A percentile compares a stretch with the other conserved stretches of the same genome.
These are phyloP conservation scores for Fallopia convolvulus DNA, from an alignment of 148 eudicot genomes.

Conservation along the genomic window DNA sequence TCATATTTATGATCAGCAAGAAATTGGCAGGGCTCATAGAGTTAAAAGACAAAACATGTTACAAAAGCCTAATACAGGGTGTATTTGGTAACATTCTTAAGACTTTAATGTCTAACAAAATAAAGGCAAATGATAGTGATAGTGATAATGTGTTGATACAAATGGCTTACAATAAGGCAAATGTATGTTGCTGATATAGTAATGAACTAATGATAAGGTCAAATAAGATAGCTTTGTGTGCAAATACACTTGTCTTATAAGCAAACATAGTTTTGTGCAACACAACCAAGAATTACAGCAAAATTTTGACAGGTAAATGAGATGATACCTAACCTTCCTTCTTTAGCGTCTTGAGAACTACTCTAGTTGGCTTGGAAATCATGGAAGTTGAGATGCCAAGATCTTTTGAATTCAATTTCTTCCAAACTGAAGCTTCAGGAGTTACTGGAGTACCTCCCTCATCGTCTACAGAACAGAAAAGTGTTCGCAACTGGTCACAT, in stretches of 20 bases:
- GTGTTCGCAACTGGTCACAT: not conserved
- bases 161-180: not conserved
- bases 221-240: too few species aligned
- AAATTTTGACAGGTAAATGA: not conserved
- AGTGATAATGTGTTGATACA: too few species aligned
- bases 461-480: not conserved
- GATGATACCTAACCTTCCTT: conserved; percentile 10
- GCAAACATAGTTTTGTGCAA: too few species aligned
- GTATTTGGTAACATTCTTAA: not conserved
- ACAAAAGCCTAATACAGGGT: not conserved
- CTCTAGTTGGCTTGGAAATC: conserved; percentile 49
- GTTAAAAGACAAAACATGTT: not conserved
- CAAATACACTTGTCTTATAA: too few species aligned
- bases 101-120: too few species aligned
- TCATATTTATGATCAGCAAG: not conserved
- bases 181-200: not conserved
- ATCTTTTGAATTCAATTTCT: conserved; percentile 56
- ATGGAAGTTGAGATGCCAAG: conserved; percentile 58
- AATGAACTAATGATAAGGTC: not conserved
- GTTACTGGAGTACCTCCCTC: not conserved
- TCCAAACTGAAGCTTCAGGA: conserved; percentile 28
- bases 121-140: not conserved
- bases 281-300: not conserved
- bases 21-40: not conserved
- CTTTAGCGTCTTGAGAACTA: conserved; percentile 42